A percentile compares a stretch with the other conserved stretches of the same genome.
Conservation (phyloP, 169 alveolate genomes). For the Miamiensis avidus region DNA sequence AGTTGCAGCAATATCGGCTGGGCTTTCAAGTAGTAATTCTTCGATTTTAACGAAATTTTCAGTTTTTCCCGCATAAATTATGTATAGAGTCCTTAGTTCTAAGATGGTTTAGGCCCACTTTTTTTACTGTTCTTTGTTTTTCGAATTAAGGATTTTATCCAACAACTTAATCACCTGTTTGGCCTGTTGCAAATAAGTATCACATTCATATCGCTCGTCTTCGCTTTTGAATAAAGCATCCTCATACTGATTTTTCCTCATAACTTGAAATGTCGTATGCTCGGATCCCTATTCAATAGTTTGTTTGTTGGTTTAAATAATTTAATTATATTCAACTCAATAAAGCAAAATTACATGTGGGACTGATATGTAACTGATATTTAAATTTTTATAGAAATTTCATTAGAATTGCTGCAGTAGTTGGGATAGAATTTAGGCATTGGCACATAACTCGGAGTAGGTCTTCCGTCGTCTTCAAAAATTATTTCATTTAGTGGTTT, state of each 20-base stretch:
- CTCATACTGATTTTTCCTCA: slow-evolving; percentile 49
- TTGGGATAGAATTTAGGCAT: slow-evolving; percentile 32
- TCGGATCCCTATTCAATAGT: slow-evolving; percentile 25
- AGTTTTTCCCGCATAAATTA: neutral
- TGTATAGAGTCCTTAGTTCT: neutral
- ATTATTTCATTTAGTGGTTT: slow-evolving; percentile 37
- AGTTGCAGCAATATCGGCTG: neutral
- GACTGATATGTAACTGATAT: slow-evolving; percentile 19
- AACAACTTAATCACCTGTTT: neutral
- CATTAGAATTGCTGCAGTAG: neutral
- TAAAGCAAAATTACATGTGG: slow-evolving; percentile 25
- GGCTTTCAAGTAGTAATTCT: neutral
- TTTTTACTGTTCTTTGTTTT: too few species aligned
- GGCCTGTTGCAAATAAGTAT: slow-evolving; percentile 16
- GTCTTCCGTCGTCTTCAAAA: slow-evolving; percentile 28
- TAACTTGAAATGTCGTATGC: slow-evolving; percentile 37
- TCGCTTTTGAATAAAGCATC: slow-evolving; percentile 44
- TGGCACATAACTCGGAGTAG: slow-evolving; percentile 43
- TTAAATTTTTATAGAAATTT: slow-evolving; percentile 8
- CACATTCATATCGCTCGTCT: slow-evolving; percentile 49
- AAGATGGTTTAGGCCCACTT: neutral
- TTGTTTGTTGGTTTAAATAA: too few species aligned
- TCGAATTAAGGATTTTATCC: neutral
- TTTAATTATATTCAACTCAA: too few species aligned
- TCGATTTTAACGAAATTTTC: neutral